Conservation (phyloP, 2,329 filamentous ascomycete species). For the Colletotrichum kahawae region DNA sequence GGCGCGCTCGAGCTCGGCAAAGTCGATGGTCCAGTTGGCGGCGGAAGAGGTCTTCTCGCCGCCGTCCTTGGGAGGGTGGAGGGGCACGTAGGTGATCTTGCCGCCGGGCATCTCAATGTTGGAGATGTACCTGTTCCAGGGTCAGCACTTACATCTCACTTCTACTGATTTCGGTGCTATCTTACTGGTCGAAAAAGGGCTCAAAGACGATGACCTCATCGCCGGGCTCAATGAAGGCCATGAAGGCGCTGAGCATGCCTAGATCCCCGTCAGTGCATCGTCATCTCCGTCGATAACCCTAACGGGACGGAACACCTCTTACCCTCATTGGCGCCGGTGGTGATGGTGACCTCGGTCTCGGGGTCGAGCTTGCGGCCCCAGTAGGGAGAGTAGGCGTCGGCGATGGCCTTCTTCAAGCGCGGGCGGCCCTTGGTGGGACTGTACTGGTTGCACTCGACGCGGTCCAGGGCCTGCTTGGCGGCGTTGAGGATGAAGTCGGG, state of each 20-base stretch:
- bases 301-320: conserved; percentile 28
- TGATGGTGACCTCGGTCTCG: conserved; percentile 93
- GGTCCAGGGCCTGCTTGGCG: conserved; percentile 86
- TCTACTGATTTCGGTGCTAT: no score
- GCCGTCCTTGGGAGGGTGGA: conserved; percentile 86
- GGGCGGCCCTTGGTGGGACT: conserved; percentile 93
- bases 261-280: not conserved
- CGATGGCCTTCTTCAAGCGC: conserved; percentile 88
- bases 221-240: conserved; percentile 93
- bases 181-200: conserved; percentile 95
- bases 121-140: conserved; percentile 73
- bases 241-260: conserved; percentile 95
- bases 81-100: conserved; percentile 92
- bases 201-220: conserved; percentile 99
- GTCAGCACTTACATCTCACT: not conserved
- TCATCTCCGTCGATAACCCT: no score
- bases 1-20: conserved; percentile 78
- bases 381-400: conserved; percentile 87
- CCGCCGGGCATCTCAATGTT: conserved; percentile 99
- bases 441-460: conserved; percentile 98
- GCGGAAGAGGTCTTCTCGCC: conserved; percentile 82
- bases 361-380: conserved; percentile 85
- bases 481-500: conserved; percentile 89
- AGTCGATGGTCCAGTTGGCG: conserved; percentile 86
- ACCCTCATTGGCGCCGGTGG: conserved; percentile 87